These are phyloP conservation scores for Coemansia erecta DNA, from an alignment of 192 early-diverging fungal species.

Conservation along the genomic window DNA sequence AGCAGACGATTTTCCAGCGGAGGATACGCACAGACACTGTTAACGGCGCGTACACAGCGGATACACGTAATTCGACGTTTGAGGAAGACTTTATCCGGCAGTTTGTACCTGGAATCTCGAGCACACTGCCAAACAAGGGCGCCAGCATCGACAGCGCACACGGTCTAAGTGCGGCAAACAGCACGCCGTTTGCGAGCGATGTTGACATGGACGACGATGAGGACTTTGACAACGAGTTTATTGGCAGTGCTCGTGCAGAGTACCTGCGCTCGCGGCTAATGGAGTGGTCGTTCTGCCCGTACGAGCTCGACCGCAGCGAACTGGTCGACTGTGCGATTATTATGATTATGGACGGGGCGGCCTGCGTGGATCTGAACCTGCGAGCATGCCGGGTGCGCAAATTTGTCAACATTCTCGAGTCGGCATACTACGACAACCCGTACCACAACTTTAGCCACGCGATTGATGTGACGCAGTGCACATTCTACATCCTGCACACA, in stretches of 20 bases:
- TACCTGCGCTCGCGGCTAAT: slow-evolving; percentile 57
- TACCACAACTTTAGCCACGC: slow-evolving; percentile 97
- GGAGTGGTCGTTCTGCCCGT: slow-evolving; percentile 73
- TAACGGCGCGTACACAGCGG: slow-evolving; percentile 38
- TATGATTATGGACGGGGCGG: slow-evolving; percentile 66
- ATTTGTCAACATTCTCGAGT: slow-evolving; percentile 49
- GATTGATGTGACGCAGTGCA: slow-evolving; percentile 90
- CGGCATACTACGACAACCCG: slow-evolving; percentile 67
- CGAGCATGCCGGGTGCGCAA: slow-evolving; percentile 54
- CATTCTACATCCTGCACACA: slow-evolving; percentile 75
- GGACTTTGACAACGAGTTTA: slow-evolving; percentile 30
- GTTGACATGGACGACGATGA: slow-evolving; percentile 13
- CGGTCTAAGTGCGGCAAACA: background rate
- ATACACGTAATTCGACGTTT: slow-evolving; percentile 45
- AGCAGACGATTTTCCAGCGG: slow-evolving; percentile 44
- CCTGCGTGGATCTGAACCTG: slow-evolving; percentile 58
- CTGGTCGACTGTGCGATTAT: slow-evolving; percentile 66
- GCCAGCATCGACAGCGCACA: background rate
- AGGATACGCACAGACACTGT: slow-evolving; percentile 46
- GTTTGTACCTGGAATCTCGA: slow-evolving; percentile 48
- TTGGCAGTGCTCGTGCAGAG: slow-evolving; percentile 33
- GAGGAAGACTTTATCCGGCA: slow-evolving; percentile 55
- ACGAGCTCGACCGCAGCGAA: slow-evolving; percentile 61
- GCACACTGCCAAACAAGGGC: slow-evolving; percentile 21
- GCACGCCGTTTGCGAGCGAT: background rate